Base-by-base conservation (phyloP, 495 filamentous ascomycete genomes). In the Aspergillus bridgeri region DNA sequence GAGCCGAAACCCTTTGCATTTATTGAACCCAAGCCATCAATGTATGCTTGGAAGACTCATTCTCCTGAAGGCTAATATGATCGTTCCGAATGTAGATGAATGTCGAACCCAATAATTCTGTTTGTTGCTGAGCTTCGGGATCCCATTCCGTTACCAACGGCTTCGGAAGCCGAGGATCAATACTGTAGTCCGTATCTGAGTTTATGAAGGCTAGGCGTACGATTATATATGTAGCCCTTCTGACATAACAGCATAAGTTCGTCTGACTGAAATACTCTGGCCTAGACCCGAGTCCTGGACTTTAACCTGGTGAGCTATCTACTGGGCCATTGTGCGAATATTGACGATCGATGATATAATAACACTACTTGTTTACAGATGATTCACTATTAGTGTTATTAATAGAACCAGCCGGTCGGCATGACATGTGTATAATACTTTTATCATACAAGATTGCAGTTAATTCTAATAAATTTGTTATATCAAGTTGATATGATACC, bases 341-440 rank as follows among this genome's bases (percentile, higher is more conserved):
- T 49, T 22, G 21, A 23, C 47, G 25, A 24, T 21, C 47, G 25
- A 49, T 49, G 47, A 25, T 25, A 49, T 22, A 49, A 49, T 38
- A n/a, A n/a, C n/a, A n/a, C n/a, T n/a, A 38, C 33, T 38, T 13
- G 33, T 13, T 38, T 38, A 38, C 11, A 9, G 11, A 29, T 7
- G 11, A 13, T 38, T 1, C 33, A 38, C 11, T 4, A 15, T 15
- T 38, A 13, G 5, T 38, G 0, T 9, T 13, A 15, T 13, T 15
- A 7, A 15, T 13, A 38, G 13, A 11, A 15, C 33, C 33, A 15
- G 5, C 33, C 33, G 4, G 2, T 15, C 1, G 17, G 17, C 33
- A 38, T 38, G 33, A 15, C 33, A 38, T 11, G 17, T 38, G 33
- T 13, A 38, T 1, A 38, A 4, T 13, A 38, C 17, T 38, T 6